These are phyloP conservation scores for Pseudoturritis turrita DNA, from an alignment of 345 rosid species.

Conservation along the genomic window DNA sequence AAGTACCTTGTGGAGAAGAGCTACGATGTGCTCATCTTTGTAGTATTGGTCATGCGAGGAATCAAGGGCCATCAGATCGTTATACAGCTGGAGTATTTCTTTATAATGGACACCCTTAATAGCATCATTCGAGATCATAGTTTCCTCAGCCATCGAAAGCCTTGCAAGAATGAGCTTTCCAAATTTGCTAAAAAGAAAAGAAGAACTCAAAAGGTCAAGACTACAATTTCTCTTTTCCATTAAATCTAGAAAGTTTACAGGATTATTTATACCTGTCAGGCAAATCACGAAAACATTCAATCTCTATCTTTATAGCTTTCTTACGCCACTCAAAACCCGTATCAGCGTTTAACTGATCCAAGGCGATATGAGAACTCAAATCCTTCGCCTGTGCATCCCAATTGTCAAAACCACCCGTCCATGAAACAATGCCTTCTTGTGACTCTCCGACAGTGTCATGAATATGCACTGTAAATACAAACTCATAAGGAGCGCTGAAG, in stretches of 20 bases:
- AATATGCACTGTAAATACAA: slow-evolving; percentile 38
- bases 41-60: slow-evolving; percentile 61
- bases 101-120: slow-evolving; percentile 37
- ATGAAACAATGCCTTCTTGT: slow-evolving; percentile 34
- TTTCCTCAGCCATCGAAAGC: slow-evolving; percentile 58
- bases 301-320: slow-evolving; percentile 45
- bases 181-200: slow-evolving; percentile 53
- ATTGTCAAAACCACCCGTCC: slow-evolving; percentile 47
- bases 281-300: slow-evolving; percentile 46
- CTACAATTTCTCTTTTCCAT: not conserved
- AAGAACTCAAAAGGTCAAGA: not conserved
- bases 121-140: slow-evolving; percentile 21
- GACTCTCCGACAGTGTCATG: slow-evolving; percentile 27
- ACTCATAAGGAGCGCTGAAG: slow-evolving; percentile 31
- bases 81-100: slow-evolving; percentile 58
- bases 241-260: not conserved
- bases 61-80: slow-evolving; percentile 64
- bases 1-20: slow-evolving; percentile 59
- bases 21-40: slow-evolving; percentile 69
- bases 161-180: slow-evolving; percentile 84
- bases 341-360: slow-evolving; percentile 30
- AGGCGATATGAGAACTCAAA: slow-evolving; percentile 27
- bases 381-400: slow-evolving; percentile 33
- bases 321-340: slow-evolving; percentile 49
- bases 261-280: slow-evolving; percentile 45